Conservation (phyloP, 2,329 filamentous ascomycete species). For the Diaporthe citri region DNA sequence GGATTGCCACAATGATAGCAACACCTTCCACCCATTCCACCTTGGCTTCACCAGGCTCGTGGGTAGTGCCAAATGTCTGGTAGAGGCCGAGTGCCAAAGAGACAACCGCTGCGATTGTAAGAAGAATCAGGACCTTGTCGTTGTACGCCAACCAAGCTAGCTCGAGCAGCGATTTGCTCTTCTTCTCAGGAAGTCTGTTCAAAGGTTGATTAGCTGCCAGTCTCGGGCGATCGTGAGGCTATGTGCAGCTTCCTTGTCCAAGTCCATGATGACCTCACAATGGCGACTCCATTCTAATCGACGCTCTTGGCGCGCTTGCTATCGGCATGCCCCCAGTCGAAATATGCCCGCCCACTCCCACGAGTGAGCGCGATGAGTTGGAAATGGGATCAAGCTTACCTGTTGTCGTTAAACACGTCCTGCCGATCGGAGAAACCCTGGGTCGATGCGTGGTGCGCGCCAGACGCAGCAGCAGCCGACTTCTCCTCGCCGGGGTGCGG, state of each 20-base stretch:
- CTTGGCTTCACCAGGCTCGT: slow-evolving; percentile 54
- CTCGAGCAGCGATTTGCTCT: slow-evolving; percentile 70
- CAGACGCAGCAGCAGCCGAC: slow-evolving; percentile 8
- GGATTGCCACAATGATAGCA: slow-evolving; percentile 74
- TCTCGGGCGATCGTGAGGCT: not conserved
- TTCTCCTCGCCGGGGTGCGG: slow-evolving; percentile 38
- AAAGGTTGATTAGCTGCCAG: not conserved
- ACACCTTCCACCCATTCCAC: slow-evolving; percentile 78
- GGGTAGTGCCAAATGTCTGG: slow-evolving; percentile 69
- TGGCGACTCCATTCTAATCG: not conserved
- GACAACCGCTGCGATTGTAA: slow-evolving; percentile 74
- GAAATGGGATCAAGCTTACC: not conserved
- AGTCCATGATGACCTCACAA: not conserved
- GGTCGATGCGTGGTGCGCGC: slow-evolving; percentile 33
- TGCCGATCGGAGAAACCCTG: slow-evolving; percentile 61
- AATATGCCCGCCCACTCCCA: too few species aligned
- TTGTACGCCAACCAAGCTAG: slow-evolving; percentile 78
- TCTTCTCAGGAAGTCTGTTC: slow-evolving; percentile 69
- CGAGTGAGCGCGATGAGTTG: not conserved
- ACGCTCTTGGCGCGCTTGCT: not conserved
- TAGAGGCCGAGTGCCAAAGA: slow-evolving; percentile 77
- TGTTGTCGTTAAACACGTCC: slow-evolving; percentile 70
- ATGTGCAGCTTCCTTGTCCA: not conserved
- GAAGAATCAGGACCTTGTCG: slow-evolving; percentile 75
- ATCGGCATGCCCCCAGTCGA: not conserved